These are phyloP conservation scores for Metarhizium humberi DNA, from an alignment of 2,329 filamentous ascomycete species.

Conservation along the genomic window DNA sequence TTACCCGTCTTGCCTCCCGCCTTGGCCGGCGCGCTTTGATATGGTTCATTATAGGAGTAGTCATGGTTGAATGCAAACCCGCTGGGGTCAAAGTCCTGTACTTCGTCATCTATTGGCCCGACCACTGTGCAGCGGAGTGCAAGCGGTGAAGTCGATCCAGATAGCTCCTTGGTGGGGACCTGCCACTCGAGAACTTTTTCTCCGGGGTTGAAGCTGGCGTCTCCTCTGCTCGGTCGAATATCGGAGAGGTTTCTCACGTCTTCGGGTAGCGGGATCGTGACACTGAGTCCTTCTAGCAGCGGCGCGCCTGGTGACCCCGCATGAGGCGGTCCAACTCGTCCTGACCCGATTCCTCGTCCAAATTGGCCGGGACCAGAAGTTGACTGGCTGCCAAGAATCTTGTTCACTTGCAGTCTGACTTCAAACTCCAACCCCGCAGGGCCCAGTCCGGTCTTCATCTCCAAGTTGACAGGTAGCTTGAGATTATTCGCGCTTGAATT, in stretches of 20 bases:
- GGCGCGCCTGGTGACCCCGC: conserved; percentile 49
- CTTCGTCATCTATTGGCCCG: conserved; percentile 45
- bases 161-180: conserved; percentile 67
- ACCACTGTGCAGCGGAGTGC: conserved; percentile 73
- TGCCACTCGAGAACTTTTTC: conserved; percentile 74
- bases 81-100: conserved; percentile 37
- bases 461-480: conserved; percentile 72
- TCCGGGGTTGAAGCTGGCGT: conserved; percentile 70
- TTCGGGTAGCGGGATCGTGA: conserved; percentile 70
- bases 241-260: conserved; percentile 78
- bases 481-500: conserved; percentile 52
- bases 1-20: conserved; percentile 18
- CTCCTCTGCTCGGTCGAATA: conserved; percentile 69
- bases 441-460: conserved; percentile 75
- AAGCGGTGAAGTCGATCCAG: conserved; percentile 56
- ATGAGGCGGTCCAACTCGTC: conserved; percentile 30
- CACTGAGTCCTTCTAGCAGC: conserved; percentile 63
- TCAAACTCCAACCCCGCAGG: conserved; percentile 75
- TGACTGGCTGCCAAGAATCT: conserved; percentile 42
- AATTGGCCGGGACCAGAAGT: conserved; percentile 26
- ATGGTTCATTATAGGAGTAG: conserved; percentile 46
- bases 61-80: conserved; percentile 43
- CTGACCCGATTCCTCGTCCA: conserved; percentile 33
- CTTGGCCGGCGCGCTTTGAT: conserved; percentile 37
- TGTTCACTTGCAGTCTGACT: conserved; percentile 65